Conservation (phyloP, 106 monocot species). For the Amphibolis antarctica region DNA sequence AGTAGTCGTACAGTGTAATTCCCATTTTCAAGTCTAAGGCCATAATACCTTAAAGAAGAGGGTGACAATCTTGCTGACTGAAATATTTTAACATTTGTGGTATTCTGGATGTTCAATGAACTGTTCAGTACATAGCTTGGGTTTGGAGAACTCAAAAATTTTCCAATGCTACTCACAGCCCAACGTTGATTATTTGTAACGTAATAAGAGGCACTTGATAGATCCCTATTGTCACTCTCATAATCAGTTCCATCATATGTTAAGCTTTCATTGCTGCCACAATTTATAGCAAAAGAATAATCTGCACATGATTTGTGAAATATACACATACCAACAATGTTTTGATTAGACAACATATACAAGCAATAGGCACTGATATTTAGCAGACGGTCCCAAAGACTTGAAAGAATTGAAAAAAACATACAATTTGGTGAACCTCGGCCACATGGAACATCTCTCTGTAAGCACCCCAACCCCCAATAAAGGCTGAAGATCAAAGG, state of each 20-base stretch:
- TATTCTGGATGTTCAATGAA: constrained; percentile 48
- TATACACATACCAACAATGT: too few species aligned
- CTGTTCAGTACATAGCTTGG: constrained; percentile 30
- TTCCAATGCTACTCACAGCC: constrained; percentile 67
- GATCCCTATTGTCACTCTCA: constrained; percentile 42
- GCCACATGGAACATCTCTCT: constrained; percentile 49
- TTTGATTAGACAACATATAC: neutral
- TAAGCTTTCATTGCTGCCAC: constrained; percentile 46
- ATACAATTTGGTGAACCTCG: constrained; percentile 56
- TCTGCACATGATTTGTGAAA: constrained; percentile 21
- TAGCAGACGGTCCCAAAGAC: too few species aligned
- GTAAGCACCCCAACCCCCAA: constrained; percentile 59
- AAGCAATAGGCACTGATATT: neutral
- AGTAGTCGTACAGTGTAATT: constrained; percentile 56
- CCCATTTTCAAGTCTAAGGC: constrained; percentile 79
- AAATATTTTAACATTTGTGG: constrained; percentile 54
- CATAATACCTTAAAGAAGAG: constrained; percentile 86
- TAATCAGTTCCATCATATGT: constrained; percentile 35
- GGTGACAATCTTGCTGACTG: constrained; percentile 67
- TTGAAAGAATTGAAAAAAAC: constrained; percentile 3
- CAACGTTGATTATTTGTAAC: constrained; percentile 40
- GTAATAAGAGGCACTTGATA: constrained; percentile 59
- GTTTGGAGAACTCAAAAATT: constrained; percentile 28
- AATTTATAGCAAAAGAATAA: constrained; percentile 57
- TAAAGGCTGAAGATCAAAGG: constrained; percentile 35